Conservation (phyloP, 1,139 yeast species). For the Geotrichum australiense region DNA sequence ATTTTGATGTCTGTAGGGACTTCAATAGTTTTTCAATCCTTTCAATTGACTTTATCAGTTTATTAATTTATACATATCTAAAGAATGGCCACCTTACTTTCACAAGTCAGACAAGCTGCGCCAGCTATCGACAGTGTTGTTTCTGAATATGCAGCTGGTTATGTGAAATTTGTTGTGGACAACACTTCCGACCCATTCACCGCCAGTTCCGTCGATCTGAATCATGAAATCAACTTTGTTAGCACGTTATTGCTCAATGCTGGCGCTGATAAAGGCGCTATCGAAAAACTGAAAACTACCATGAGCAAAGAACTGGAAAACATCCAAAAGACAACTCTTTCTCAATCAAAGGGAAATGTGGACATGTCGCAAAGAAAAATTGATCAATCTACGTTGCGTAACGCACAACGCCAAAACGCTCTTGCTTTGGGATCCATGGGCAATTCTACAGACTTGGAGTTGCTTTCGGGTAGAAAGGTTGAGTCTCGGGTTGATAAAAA, state of each 20-base stretch:
- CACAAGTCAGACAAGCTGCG: slow-evolving; percentile 74
- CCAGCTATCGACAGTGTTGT: slow-evolving; percentile 86
- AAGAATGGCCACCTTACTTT: slow-evolving; percentile 20
- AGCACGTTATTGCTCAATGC: slow-evolving; percentile 63
- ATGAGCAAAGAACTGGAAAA: slow-evolving; percentile 46
- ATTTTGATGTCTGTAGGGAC: no score
- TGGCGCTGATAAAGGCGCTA: slow-evolving; percentile 60
- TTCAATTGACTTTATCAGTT: no score
- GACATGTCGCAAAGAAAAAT: slow-evolving; percentile 80
- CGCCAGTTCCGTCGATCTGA: slow-evolving; percentile 55
- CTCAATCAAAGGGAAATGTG: slow-evolving; percentile 37
- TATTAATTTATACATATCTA: no score
- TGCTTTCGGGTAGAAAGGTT: slow-evolving; percentile 80
- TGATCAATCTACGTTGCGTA: slow-evolving; percentile 34
- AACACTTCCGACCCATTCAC: slow-evolving; percentile 73
- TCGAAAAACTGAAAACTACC: slow-evolving; percentile 42
- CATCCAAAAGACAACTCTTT: slow-evolving; percentile 61
- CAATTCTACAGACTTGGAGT: slow-evolving; percentile 74
- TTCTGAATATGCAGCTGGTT: slow-evolving; percentile 86
- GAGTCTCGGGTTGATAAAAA: slow-evolving; percentile 93
- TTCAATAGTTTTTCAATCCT: no score
- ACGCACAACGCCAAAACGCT: slow-evolving; percentile 32
- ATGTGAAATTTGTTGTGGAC: slow-evolving; percentile 66
- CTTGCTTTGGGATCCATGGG: slow-evolving; percentile 30
- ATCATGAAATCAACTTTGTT: slow-evolving; percentile 60